These are phyloP conservation scores for Apodospora peruviana DNA, from an alignment of 495 filamentous ascomycete genomes.

Conservation along the genomic window DNA sequence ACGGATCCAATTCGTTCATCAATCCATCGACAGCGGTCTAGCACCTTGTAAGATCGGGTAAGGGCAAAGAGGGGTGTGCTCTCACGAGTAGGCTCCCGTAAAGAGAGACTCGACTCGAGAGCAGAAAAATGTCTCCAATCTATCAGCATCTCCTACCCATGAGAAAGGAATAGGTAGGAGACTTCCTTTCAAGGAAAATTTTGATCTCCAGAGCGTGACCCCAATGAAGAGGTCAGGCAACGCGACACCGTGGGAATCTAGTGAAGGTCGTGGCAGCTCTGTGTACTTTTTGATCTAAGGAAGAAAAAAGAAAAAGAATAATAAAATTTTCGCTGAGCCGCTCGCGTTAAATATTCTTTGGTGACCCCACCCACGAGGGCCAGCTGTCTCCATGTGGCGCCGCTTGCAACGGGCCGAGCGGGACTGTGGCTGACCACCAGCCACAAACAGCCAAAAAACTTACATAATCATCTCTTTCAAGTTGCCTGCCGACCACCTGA, in stretches of 20 bases:
- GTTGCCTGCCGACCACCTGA: neutral
- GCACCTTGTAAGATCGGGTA: no score
- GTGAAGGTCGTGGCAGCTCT: slow-evolving; percentile 27
- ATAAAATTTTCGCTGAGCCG: slow-evolving; percentile 1
- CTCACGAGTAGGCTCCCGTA: no score
- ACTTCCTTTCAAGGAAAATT: slow-evolving; percentile 48
- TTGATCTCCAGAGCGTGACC: slow-evolving; percentile 44
- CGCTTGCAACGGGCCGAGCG: no score
- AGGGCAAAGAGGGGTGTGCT: no score
- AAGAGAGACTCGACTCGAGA: neutral
- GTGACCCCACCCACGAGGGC: neutral
- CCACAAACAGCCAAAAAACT: no score
- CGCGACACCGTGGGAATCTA: neutral
- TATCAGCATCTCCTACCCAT: slow-evolving; percentile 44
- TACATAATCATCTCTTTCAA: neutral
- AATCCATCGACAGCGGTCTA: no score
- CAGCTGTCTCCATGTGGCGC: neutral
- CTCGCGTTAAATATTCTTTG: neutral
- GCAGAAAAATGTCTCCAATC: slow-evolving; percentile 29
- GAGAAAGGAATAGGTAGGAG: slow-evolving; percentile 21
- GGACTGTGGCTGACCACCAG: no score
- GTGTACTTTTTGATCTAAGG: slow-evolving; percentile 50
- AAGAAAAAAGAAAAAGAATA: slow-evolving; percentile 26
- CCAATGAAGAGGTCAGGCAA: slow-evolving; percentile 39
- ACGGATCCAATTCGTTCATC: no score